phyloP scores from a whole-genome alignment of 2,329 filamentous ascomycete species.

The Arthroderma uncinatum region DNA sequence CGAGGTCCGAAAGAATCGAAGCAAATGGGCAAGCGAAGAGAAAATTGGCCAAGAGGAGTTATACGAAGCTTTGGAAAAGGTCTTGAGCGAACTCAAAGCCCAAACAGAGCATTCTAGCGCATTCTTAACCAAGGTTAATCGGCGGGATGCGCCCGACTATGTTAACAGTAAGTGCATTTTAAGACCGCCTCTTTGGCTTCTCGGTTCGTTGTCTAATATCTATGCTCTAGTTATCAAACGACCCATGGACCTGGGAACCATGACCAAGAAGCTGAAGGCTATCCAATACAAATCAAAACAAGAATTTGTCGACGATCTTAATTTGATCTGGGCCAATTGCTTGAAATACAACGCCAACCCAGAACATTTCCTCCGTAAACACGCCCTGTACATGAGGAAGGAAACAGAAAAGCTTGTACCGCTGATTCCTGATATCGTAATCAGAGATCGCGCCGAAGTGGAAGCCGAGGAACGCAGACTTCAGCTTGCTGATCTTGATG shows the following conservation, averaged over 20 bases:
- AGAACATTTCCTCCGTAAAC: slow-evolving; percentile 74
- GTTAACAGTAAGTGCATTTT: slow-evolving; percentile 58
- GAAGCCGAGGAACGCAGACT: slow-evolving; percentile 75
- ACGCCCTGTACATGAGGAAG: slow-evolving; percentile 92
- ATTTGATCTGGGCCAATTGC: slow-evolving; percentile 95
- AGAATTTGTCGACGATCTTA: slow-evolving; percentile 87
- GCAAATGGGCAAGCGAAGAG: slow-evolving; percentile 98
- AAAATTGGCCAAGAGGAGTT: slow-evolving; percentile 95
- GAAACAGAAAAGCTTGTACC: slow-evolving; percentile 95
- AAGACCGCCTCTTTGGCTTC: not conserved
- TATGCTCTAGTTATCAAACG: slow-evolving; percentile 65
- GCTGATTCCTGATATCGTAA: slow-evolving; percentile 82
- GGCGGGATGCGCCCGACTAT: slow-evolving; percentile 93
- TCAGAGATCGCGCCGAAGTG: slow-evolving; percentile 84
- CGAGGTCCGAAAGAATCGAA: slow-evolving; percentile 92
- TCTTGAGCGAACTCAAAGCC: slow-evolving; percentile 90
- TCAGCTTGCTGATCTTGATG: slow-evolving; percentile 71
- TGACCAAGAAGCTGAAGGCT: slow-evolving; percentile 93
- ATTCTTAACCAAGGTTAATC: slow-evolving; percentile 88
- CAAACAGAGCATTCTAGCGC: slow-evolving; percentile 96
- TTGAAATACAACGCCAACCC: slow-evolving; percentile 89
- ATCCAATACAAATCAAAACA: slow-evolving; percentile 76
- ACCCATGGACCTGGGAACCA: slow-evolving; percentile 93
- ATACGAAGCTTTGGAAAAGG: slow-evolving; percentile 93
- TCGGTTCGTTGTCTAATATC: not conserved